These are phyloP conservation scores for Ceratobasidium sp. DNA, from an alignment of 1,284 basidiomycete genomes.

Conservation along the genomic window DNA sequence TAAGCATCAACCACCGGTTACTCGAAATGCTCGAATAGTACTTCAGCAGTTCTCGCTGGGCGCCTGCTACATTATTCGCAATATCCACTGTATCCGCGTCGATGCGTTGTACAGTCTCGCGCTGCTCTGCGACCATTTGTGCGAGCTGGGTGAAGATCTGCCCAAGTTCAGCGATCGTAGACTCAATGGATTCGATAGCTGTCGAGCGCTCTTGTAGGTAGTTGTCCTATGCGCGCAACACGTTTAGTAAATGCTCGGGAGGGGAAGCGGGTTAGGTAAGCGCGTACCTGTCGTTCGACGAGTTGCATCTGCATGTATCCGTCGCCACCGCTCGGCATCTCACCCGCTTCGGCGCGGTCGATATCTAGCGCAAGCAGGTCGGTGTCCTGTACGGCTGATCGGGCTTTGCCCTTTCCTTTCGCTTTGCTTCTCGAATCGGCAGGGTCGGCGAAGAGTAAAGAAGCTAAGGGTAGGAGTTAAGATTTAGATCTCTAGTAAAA, in stretches of 20 bases:
- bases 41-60: conserved; percentile 91
- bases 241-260: neutral
- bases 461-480: conserved; percentile 62
- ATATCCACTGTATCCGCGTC: conserved; percentile 99
- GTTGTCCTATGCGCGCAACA: conserved; percentile 71
- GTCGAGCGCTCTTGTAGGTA: conserved; percentile 97
- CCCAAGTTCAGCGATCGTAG: conserved; percentile 96
- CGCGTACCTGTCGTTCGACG: conserved; percentile 88
- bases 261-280: neutral
- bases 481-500: too few relatives aligned
- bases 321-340: conserved; percentile 59
- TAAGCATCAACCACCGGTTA: conserved; percentile 98
- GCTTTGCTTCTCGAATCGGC: conserved; percentile 60
- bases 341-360: conserved; percentile 79
- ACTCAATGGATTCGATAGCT: conserved; percentile 98
- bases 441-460: conserved; percentile 75
- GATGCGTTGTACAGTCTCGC: conserved; percentile 99
- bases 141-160: conserved; percentile 98
- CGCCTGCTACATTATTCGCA: conserved; percentile 89
- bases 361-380: conserved; percentile 96
- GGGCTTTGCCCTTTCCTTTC: conserved; percentile 77
- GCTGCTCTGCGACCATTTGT: conserved; percentile 98
- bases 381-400: conserved; percentile 64
- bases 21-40: conserved; percentile 96
- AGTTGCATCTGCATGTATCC: conserved; percentile 96